A percentile compares a stretch with the other conserved stretches of the same genome.
Conservation (phyloP, 2,329 filamentous ascomycete genomes). For the Microsporum ferrugineum region DNA sequence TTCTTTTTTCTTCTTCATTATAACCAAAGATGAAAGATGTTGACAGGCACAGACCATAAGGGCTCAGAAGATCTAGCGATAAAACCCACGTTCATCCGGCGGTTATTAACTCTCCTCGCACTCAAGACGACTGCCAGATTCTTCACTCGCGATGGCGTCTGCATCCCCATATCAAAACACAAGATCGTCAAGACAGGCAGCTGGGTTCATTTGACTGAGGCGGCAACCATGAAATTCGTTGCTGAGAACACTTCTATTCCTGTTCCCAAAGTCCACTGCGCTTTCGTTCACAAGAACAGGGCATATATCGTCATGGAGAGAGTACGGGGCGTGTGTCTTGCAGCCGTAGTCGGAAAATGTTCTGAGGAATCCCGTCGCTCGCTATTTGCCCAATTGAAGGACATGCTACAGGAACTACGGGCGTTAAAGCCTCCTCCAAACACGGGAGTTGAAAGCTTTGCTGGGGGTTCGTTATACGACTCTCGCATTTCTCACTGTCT, state of each 20-base stretch:
- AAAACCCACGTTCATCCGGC: not conserved
- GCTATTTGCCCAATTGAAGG: conserved; percentile 11
- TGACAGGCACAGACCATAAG: not conserved
- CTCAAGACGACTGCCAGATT: conserved; percentile 1
- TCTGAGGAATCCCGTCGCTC: conserved; percentile 8
- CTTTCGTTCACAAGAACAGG: conserved; percentile 31
- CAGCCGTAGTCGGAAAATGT: conserved; percentile 13
- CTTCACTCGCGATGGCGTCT: not conserved
- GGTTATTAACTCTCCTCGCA: not conserved
- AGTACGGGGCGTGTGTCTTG: conserved; percentile 23
- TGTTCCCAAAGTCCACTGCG: conserved; percentile 36
- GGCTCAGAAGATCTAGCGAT: not conserved
- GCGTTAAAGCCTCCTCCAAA: conserved; percentile 8
- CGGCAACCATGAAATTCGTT: conserved; percentile 32
- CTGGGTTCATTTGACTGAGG: conserved; percentile 28
- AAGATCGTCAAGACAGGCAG: conserved; percentile 25
- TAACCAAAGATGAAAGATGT: not conserved
- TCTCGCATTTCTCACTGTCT: not conserved
- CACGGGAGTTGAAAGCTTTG: conserved; percentile 11
- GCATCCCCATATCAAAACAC: not conserved
- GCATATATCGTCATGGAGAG: conserved; percentile 40
- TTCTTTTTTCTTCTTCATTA: not conserved
- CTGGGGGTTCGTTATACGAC: not conserved
- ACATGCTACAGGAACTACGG: conserved; percentile 13
- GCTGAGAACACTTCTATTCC: conserved; percentile 34